Conservation (phyloP, 2,329 filamentous ascomycete genomes). For the Aureobasidium uvarum region DNA sequence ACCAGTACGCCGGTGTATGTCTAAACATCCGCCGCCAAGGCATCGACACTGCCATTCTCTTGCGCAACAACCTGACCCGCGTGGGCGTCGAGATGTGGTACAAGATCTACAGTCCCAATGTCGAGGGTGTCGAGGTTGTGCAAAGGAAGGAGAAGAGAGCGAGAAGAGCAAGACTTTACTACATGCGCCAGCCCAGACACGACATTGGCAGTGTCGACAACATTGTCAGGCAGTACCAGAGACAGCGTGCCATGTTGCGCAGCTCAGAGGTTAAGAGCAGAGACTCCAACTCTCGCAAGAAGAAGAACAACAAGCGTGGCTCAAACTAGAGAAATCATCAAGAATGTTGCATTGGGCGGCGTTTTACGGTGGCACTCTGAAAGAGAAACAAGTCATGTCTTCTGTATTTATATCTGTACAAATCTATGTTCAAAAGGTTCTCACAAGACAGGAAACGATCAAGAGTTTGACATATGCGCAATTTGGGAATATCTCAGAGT, state of each 20-base stretch:
- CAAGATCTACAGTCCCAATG: constrained; percentile 88
- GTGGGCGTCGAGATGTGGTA: constrained; percentile 96
- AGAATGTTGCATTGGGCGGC: constrained; percentile 24
- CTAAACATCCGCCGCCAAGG: constrained; percentile 77
- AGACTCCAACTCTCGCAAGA: constrained; percentile 35
- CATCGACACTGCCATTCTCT: constrained; percentile 80
- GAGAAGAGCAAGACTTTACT: constrained; percentile 82
- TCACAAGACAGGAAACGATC: not conserved
- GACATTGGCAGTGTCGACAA: constrained; percentile 84
- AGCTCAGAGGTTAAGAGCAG: constrained; percentile 34
- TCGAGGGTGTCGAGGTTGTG: constrained; percentile 89
- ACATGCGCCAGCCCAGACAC: constrained; percentile 84
- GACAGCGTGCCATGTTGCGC: constrained; percentile 45
- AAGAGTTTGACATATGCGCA: no score
- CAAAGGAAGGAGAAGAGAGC: constrained; percentile 81
- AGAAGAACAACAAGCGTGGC: constrained; percentile 38
- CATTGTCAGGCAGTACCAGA: constrained; percentile 66
- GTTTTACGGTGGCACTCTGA: not conserved
- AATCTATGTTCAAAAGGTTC: constrained; percentile 1
- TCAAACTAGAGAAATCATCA: constrained; percentile 28
- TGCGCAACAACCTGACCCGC: constrained; percentile 81
- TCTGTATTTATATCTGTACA: constrained; percentile 25
- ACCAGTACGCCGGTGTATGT: constrained; percentile 87
- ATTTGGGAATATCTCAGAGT: no score
- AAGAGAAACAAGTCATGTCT: constrained; percentile 2